A percentile compares a stretch with the other conserved stretches of the same genome.
Conservation (phyloP, 1,284 basidiomycete genomes). For the Cryptococcus floricola region DNA sequence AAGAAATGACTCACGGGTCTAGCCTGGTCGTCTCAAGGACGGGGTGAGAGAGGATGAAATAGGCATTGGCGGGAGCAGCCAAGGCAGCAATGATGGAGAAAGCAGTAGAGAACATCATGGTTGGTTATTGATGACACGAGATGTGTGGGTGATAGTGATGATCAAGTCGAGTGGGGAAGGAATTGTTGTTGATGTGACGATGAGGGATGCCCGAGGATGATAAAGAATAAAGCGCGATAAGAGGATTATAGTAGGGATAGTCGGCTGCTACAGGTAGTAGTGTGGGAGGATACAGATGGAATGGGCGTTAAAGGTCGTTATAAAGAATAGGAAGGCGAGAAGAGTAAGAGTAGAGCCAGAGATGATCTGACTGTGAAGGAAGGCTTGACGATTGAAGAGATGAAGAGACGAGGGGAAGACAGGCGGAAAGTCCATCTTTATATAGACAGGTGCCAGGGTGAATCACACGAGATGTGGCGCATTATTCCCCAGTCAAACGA, state of each 20-base stretch:
- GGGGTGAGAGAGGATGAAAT: conserved; percentile 42
- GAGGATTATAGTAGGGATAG: not conserved
- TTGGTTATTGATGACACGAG: not conserved
- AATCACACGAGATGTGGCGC: no score
- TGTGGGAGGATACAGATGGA: not conserved
- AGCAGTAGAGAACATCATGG: conserved; percentile 17
- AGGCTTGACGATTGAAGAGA: not conserved
- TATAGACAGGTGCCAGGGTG: no score
- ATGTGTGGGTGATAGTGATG: conserved; percentile 1
- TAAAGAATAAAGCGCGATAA: not conserved
- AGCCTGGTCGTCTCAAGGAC: conserved; percentile 39
- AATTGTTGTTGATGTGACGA: not conserved
- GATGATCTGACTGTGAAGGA: not conserved
- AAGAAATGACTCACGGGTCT: conserved; percentile 36
- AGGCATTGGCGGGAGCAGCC: conserved; percentile 28
- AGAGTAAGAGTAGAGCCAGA: not conserved
- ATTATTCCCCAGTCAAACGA: no score
- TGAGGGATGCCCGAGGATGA: not conserved
- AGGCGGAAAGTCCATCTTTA: no score
- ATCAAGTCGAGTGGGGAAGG: conserved; percentile 1
- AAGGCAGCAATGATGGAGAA: conserved; percentile 24
- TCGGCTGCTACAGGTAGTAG: not conserved
- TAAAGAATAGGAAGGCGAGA: not conserved
- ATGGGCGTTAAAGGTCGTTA: not conserved
- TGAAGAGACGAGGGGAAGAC: not conserved